phyloP scores from a whole-genome alignment of 805 yeast genomes.

The Barnettozyma siamensis region DNA sequence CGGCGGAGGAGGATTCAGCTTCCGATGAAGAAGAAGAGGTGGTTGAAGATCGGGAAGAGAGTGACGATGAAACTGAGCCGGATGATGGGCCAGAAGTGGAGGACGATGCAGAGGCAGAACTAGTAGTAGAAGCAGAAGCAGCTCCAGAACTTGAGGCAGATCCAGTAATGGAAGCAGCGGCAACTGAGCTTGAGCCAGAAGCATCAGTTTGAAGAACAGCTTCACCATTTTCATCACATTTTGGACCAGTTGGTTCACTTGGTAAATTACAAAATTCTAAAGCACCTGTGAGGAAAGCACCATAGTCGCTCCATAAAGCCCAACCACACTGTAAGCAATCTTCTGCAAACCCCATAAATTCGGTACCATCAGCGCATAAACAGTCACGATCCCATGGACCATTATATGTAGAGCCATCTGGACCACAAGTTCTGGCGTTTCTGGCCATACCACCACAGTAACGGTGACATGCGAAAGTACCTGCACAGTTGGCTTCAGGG shows the following conservation, averaged over 20 bases:
- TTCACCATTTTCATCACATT: constrained; percentile 2
- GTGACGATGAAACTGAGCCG: background rate
- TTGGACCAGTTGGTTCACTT: constrained; percentile 29
- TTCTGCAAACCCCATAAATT: constrained; percentile 15
- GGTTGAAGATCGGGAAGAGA: background rate
- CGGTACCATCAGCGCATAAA: constrained; percentile 17
- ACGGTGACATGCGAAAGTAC: constrained; percentile 12
- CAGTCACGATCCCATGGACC: constrained; percentile 18
- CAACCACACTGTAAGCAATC: constrained; percentile 32
- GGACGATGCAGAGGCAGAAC: background rate
- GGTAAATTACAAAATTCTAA: constrained; percentile 23
- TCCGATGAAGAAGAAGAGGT: background rate
- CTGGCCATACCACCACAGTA: constrained; percentile 31
- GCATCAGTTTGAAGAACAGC: background rate
- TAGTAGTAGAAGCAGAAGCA: background rate
- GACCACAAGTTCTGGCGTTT: constrained; percentile 25
- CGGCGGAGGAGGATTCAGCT: background rate
- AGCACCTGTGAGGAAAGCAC: constrained; percentile 21
- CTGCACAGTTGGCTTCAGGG: background rate
- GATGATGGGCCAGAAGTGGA: background rate
- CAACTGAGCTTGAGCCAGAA: background rate
- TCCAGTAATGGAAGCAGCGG: background rate
- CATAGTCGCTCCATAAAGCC: constrained; percentile 31
- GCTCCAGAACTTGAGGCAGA: background rate
- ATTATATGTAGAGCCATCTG: constrained; percentile 8